A percentile compares a stretch with the other conserved stretches of the same genome.
Evolutionary conservation across 2,329 filamentous ascomycete genomes (phyloP).

Genomic region (Diaporthe humulicola): DNA sequence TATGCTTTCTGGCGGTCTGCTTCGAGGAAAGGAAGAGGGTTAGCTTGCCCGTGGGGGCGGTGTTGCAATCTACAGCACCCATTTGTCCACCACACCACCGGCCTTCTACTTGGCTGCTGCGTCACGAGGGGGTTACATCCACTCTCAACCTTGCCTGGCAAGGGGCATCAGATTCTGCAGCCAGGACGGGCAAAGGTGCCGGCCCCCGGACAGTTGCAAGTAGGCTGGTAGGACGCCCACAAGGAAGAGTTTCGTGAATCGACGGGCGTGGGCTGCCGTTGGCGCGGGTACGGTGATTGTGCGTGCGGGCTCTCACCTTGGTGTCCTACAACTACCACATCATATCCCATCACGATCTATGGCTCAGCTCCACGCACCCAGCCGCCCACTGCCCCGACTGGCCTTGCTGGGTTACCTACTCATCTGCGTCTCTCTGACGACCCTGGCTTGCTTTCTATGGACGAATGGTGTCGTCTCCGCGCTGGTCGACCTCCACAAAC

Average conservation of each 20-base stretch:
- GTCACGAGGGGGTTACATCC: slow-evolving; percentile 23
- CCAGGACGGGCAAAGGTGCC: not conserved
- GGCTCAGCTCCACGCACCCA: not conserved
- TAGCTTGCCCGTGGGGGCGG: not conserved
- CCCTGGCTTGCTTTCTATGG: not conserved
- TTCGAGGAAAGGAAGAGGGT: not conserved
- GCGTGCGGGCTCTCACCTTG: not conserved
- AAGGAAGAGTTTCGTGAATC: not conserved
- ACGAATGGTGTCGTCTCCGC: not conserved
- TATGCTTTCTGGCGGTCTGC: not conserved
- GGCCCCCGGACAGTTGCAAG: not conserved
- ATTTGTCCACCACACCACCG: not conserved
- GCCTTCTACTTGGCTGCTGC: slow-evolving; percentile 20
- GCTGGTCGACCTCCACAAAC: not conserved
- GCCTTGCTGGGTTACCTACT: not conserved
- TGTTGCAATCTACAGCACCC: not conserved
- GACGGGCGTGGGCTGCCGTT: not conserved
- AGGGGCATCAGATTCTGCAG: slow-evolving; percentile 5
- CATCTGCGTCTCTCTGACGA: not conserved
- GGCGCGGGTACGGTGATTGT: not conserved
- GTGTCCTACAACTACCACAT: not conserved
- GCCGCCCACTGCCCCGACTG: not conserved
- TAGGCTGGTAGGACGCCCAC: slow-evolving; percentile 2
- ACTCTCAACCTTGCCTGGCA: not conserved
- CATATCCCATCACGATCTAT: slow-evolving; percentile 13